Evolutionary conservation across 768 basidiomycete genomes (phyloP).

Genomic region (Leccinum disarticulatum): DNA sequence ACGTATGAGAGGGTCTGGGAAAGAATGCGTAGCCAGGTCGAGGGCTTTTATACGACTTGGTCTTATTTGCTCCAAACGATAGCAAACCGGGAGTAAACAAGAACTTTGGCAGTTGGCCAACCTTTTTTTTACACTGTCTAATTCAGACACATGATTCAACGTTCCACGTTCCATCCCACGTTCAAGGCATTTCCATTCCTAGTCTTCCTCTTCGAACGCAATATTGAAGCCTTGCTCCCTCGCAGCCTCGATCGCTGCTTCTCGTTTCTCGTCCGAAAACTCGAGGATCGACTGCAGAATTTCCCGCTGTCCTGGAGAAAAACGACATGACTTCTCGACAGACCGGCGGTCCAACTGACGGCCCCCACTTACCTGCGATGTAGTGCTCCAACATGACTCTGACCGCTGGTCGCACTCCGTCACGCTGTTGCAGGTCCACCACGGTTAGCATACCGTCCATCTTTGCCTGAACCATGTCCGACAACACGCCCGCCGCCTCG

Average conservation of each 20-base stretch:
- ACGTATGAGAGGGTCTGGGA: too few relatives aligned
- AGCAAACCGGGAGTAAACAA: too few relatives aligned
- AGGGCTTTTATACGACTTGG: too few relatives aligned
- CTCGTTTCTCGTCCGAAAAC: conserved; percentile 49
- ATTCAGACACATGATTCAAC: too few relatives aligned
- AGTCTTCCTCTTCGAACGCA: conserved; percentile 40
- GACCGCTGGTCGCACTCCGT: conserved; percentile 53
- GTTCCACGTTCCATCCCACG: too few relatives aligned
- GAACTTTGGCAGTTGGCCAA: too few relatives aligned
- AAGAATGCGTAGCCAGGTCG: too few relatives aligned
- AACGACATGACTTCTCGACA: neutral
- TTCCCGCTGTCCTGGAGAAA: conserved; percentile 51
- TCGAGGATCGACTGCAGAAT: conserved; percentile 54
- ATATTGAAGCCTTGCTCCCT: conserved; percentile 53
- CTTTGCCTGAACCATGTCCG: conserved; percentile 61
- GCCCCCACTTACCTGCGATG: conserved; percentile 49
- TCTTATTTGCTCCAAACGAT: conserved; percentile 19
- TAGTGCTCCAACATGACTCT: conserved; percentile 66
- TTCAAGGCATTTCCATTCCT: too few relatives aligned
- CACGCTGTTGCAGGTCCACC: conserved; percentile 16
- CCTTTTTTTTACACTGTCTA: too few relatives aligned
- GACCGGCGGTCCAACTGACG: neutral
- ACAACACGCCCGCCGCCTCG: conserved; percentile 63
- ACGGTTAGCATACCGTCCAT: conserved; percentile 49
- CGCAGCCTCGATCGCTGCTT: conserved; percentile 47